Conservation (phyloP, 2,329 filamentous ascomycete genomes). For the Botryotinia globosa region DNA sequence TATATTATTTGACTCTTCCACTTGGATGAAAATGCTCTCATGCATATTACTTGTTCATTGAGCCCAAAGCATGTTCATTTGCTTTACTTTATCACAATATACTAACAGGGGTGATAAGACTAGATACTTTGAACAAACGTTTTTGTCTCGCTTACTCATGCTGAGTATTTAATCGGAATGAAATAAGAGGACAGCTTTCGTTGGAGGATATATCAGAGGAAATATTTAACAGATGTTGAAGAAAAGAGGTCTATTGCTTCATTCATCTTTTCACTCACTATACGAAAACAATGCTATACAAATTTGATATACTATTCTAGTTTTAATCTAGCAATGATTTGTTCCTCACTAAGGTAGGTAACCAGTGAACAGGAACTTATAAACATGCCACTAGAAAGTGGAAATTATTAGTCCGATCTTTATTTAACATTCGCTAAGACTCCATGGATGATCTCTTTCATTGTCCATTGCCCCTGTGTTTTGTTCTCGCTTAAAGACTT, state of each 20-base stretch:
- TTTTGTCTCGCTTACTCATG: no score
- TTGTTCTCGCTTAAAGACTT: background rate
- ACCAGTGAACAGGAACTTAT: background rate
- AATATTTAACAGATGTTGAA: background rate
- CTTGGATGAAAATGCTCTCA: background rate
- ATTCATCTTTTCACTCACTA: background rate
- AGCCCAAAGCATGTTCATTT: background rate
- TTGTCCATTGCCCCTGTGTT: background rate
- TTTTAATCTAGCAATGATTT: background rate
- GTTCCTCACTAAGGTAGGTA: background rate
- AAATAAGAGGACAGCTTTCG: background rate
- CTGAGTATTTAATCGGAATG: no score
- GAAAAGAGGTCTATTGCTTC: background rate
- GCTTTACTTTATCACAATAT: background rate
- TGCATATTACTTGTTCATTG: background rate
- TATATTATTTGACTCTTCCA: background rate
- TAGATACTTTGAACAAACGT: background rate
- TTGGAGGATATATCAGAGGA: background rate
- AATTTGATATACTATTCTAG: rapidly evolving
- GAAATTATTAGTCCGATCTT: background rate
- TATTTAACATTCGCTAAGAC: background rate
- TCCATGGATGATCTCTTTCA: background rate
- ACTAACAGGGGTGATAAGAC: no score
- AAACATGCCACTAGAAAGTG: background rate
- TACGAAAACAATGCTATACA: background rate